phyloP scores from a whole-genome alignment of 2,329 filamentous ascomycete species.

The Trichoderma aggressivum region DNA sequence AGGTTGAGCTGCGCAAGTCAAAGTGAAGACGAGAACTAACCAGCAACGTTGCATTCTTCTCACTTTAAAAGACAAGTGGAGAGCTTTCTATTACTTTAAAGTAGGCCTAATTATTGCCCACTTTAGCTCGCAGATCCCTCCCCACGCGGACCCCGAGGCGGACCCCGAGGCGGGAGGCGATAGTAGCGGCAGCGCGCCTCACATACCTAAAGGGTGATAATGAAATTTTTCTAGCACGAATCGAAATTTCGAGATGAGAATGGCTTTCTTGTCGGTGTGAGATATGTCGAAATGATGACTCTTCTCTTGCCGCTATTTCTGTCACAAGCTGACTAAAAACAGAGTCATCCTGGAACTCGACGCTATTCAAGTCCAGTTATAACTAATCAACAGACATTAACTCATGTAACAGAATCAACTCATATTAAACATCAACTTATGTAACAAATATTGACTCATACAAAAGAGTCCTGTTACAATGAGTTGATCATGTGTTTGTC shows the following conservation, averaged over 20 bases:
- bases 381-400: neutral
- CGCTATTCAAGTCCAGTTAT: neutral
- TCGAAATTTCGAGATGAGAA: neutral
- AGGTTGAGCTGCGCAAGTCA: neutral
- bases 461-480: neutral
- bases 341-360: neutral
- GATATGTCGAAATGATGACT: neutral
- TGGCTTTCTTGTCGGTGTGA: neutral
- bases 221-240: neutral
- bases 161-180: neutral
- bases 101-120: neutral
- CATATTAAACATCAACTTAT: neutral
- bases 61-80: neutral
- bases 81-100: neutral
- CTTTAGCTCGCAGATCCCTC: neutral
- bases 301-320: neutral
- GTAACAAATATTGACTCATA: neutral
- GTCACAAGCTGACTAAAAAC: neutral
- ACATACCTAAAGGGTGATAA: neutral
- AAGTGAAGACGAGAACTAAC: neutral
- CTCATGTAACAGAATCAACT: neutral
- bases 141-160: neutral
- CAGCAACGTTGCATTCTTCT: neutral
- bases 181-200: neutral
- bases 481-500: neutral